Evolutionary conservation across 345 rosid species (phyloP).

Genomic region (Syzygium jambos): DNA sequence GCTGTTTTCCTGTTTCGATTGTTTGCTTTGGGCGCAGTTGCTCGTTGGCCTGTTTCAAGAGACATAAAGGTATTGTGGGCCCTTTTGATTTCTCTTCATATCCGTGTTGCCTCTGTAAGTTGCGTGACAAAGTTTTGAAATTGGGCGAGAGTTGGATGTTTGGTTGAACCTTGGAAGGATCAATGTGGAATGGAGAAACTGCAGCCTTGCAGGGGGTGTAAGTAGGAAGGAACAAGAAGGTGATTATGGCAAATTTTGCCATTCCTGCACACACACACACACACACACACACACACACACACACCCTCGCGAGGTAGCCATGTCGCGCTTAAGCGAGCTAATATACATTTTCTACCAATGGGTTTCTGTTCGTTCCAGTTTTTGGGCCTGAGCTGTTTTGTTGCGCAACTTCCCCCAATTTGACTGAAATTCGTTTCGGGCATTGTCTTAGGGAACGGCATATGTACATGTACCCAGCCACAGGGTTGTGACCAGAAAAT

Average conservation of each 20-base stretch:
- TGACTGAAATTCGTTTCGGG: neutral
- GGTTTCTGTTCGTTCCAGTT: neutral
- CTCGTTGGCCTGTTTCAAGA: slow-evolving; percentile 42
- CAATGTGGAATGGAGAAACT: neutral
- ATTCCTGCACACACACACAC: too few species aligned
- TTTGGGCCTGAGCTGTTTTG: neutral
- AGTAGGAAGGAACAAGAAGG: neutral
- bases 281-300: too few species aligned
- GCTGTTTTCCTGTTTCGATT: neutral
- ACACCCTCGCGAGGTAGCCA: neutral
- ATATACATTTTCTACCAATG: neutral
- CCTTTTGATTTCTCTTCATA: neutral
- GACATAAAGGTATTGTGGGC: slow-evolving; percentile 21
- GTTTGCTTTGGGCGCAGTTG: slow-evolving; percentile 39
- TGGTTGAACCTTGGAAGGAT: neutral
- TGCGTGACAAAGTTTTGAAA: neutral
- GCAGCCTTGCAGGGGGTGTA: neutral
- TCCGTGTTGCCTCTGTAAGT: neutral
- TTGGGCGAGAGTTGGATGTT: neutral
- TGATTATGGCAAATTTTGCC: neutral
- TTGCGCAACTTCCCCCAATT: neutral
- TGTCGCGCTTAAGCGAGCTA: neutral
- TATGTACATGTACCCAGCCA: neutral
- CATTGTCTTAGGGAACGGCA: neutral
- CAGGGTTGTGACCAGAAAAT: neutral